Conservation (phyloP, 1,139 yeast genomes). For the Petasospora rhodanensis region DNA sequence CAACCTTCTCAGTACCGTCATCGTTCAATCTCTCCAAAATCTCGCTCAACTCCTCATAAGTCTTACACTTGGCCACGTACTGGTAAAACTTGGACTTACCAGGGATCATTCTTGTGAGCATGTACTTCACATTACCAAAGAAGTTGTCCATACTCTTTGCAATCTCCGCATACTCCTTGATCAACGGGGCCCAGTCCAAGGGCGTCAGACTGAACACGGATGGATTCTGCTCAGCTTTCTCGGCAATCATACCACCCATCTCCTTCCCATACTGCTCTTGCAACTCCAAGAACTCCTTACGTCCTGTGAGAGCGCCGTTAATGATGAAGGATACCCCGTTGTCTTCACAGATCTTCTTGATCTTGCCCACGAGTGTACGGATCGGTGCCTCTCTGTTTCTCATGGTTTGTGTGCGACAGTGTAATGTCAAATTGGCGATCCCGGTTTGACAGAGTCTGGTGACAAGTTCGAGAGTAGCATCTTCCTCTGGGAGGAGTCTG, state of each 20-base stretch:
- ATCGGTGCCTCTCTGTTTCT: constrained; percentile 81
- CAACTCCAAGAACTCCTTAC: constrained; percentile 51
- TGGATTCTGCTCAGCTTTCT: constrained; percentile 83
- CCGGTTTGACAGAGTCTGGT: constrained; percentile 72
- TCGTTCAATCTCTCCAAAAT: constrained; percentile 15
- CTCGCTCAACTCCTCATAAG: constrained; percentile 43
- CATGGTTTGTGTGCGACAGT: constrained; percentile 88
- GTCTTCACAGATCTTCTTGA: constrained; percentile 58
- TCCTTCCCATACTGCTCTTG: constrained; percentile 50
- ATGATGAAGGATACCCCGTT: constrained; percentile 68
- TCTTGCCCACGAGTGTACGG: constrained; percentile 55
- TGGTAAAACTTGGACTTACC: constrained; percentile 67
- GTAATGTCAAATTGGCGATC: constrained; percentile 77
- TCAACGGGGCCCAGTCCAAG: constrained; percentile 49
- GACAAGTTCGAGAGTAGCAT: constrained; percentile 60
- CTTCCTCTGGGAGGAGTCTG: constrained; percentile 59
- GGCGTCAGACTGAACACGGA: constrained; percentile 58
- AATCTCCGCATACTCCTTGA: constrained; percentile 51
- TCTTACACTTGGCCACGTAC: constrained; percentile 51
- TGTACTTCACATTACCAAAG: constrained; percentile 72
- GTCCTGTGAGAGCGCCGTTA: constrained; percentile 68
- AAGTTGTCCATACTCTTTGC: constrained; percentile 57
- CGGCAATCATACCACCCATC: constrained; percentile 91
- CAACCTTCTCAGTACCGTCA: constrained; percentile 9
- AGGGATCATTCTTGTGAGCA: constrained; percentile 73